Conservation (phyloP, 768 basidiomycete genomes). For the Psilocybe cubensis region DNA sequence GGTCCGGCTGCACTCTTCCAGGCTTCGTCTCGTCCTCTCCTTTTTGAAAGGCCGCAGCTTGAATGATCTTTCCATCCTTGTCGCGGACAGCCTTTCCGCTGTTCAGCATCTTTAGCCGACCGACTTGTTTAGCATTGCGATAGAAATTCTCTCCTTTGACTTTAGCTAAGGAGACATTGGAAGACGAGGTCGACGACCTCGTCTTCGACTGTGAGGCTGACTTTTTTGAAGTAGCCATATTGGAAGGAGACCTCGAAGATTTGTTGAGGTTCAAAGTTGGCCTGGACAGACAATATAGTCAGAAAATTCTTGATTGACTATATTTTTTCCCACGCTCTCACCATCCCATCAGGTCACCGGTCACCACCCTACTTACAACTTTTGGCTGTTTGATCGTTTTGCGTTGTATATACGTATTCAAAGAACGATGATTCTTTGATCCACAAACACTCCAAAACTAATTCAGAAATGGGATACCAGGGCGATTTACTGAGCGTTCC, state of each 20-base stretch:
- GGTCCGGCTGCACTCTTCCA: constrained; percentile 92
- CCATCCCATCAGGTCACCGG: background rate
- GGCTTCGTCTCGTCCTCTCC: constrained; percentile 90
- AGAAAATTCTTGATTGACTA: constrained; percentile 17
- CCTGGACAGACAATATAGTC: background rate
- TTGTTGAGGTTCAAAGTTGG: background rate
- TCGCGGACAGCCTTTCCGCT: constrained; percentile 92
- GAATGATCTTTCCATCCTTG: constrained; percentile 87
- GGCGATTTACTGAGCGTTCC: too few relatives aligned
- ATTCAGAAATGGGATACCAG: too few relatives aligned
- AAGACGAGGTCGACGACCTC: constrained; percentile 47
- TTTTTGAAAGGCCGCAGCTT: constrained; percentile 96
- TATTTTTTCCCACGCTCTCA: constrained; percentile 1
- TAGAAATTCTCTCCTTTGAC: constrained; percentile 98
- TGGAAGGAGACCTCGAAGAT: background rate
- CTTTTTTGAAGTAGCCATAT: constrained; percentile 48
- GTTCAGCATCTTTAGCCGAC: constrained; percentile 87
- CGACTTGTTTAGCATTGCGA: constrained; percentile 90
- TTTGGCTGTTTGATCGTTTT: too few relatives aligned
- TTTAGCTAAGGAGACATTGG: constrained; percentile 61
- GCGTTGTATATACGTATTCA: too few relatives aligned
- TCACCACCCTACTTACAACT: too few relatives aligned
- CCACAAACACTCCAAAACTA: too few relatives aligned
- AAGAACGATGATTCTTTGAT: too few relatives aligned
- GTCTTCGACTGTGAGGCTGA: constrained; percentile 39